These are phyloP conservation scores for Coriaria nepalensis DNA, from an alignment of 306 rosid species.

Conservation along the genomic window DNA sequence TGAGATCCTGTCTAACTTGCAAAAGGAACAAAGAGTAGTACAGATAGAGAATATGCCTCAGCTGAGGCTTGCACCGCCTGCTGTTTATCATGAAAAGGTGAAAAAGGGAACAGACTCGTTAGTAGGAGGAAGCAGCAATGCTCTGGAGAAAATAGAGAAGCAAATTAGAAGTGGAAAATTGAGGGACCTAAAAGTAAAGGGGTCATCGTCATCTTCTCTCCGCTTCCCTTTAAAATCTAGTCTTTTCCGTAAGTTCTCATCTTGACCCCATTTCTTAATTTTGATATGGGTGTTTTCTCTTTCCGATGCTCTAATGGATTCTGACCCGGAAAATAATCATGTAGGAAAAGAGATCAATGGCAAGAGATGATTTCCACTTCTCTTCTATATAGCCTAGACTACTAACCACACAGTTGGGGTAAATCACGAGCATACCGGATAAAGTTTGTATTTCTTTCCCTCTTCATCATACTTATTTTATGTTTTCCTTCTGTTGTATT, in stretches of 20 bases:
- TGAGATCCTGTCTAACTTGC: constrained; percentile 73
- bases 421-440: too few relatives aligned
- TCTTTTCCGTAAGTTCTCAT: constrained; percentile 47
- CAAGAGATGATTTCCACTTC: too few relatives aligned
- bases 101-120: constrained; percentile 35
- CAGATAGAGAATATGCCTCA: constrained; percentile 77
- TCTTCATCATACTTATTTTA: too few relatives aligned
- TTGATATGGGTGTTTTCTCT: too few relatives aligned
- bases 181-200: constrained; percentile 62
- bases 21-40: constrained; percentile 51
- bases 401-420: too few relatives aligned
- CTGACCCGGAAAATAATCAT: too few relatives aligned
- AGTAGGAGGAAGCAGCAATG: constrained; percentile 54
- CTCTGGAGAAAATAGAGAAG: constrained; percentile 27
- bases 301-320: too few relatives aligned
- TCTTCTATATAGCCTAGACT: too few relatives aligned
- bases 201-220: constrained; percentile 60
- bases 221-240: constrained; percentile 66
- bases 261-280: too few relatives aligned
- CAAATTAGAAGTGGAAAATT: constrained; percentile 41
- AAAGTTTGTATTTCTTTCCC: too few relatives aligned
- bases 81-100: constrained; percentile 89
- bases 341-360: too few relatives aligned
- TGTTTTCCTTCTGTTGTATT: too few relatives aligned
- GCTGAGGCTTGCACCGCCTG: constrained; percentile 82